Evolutionary conservation across 2,329 filamentous ascomycete genomes (phyloP).

Genomic region (Coleophoma eucalyptorum): DNA sequence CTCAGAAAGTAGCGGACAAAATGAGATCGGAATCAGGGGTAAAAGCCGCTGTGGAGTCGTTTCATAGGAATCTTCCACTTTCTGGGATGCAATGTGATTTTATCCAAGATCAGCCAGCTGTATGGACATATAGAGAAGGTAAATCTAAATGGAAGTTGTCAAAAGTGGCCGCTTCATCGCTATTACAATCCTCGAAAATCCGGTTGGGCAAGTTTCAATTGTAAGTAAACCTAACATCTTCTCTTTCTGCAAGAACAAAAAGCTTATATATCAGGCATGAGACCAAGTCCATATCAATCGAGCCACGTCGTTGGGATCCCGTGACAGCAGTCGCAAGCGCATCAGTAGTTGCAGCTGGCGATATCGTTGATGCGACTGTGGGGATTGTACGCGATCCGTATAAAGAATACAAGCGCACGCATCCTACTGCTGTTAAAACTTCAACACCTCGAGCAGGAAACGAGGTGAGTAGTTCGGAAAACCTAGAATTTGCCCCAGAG

Average conservation of each 20-base stretch:
- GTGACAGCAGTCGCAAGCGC: slow-evolving; percentile 9
- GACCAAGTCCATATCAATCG: slow-evolving; percentile 27
- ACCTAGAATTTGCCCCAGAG: no score
- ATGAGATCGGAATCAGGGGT: slow-evolving; percentile 62
- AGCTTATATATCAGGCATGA: no score
- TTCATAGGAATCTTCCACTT: slow-evolving; percentile 66
- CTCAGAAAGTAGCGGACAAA: slow-evolving; percentile 42
- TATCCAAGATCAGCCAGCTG: slow-evolving; percentile 46
- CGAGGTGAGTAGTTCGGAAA: no score
- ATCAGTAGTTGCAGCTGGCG: slow-evolving; percentile 2
- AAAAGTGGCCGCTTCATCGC: no score
- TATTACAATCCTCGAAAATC: no score
- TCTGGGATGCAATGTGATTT: slow-evolving; percentile 62
- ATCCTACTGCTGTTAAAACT: not conserved
- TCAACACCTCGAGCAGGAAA: not conserved
- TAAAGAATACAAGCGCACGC: slow-evolving; percentile 3
- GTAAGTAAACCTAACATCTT: no score
- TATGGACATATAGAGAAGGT: slow-evolving; percentile 20
- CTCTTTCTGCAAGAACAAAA: no score
- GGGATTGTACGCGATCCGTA: slow-evolving; percentile 7
- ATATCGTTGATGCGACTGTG: slow-evolving; percentile 5
- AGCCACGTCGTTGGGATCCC: slow-evolving; percentile 21
- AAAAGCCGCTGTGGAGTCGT: slow-evolving; percentile 57
- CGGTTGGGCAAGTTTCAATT: no score
- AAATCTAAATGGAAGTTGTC: no score